phyloP scores from a whole-genome alignment of 164 flowering plant genomes.

The Chimonanthus praecox region DNA sequence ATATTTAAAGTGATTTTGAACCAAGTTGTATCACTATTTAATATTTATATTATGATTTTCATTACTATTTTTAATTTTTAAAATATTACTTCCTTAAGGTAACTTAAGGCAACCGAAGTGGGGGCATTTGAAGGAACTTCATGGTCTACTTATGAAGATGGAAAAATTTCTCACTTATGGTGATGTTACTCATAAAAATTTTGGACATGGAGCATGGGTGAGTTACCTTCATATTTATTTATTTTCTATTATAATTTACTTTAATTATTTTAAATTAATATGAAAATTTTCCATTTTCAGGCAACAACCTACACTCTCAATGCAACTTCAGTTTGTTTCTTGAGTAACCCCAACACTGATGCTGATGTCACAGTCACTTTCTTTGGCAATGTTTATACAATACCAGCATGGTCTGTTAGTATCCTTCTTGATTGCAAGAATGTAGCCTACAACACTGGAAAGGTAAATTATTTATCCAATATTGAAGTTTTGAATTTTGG shows the following conservation, averaged over 20 bases:
- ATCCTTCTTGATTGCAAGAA: conserved; percentile 51
- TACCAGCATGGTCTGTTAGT: conserved; percentile 87
- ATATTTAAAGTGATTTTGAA: too few relatives aligned
- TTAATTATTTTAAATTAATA: background rate
- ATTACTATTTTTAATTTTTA: background rate
- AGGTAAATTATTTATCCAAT: conserved; percentile 23
- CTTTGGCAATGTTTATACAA: conserved; percentile 18
- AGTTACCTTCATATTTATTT: background rate
- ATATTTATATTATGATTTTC: background rate
- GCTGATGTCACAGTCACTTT: conserved; percentile 28
- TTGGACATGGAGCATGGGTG: conserved; percentile 10
- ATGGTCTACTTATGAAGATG: conserved; percentile 19
- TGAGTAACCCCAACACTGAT: conserved; percentile 32
- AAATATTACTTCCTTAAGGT: conserved; percentile 15
- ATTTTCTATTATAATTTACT: background rate
- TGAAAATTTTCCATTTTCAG: background rate
- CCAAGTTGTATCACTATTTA: too few relatives aligned
- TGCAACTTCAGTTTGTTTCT: conserved; percentile 37
- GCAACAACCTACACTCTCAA: conserved; percentile 6
- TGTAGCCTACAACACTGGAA: conserved; percentile 57
- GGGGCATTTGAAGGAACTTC: conserved; percentile 45
- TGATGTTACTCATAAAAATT: background rate
- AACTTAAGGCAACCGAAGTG: conserved; percentile 38
- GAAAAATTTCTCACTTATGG: conserved; percentile 32
- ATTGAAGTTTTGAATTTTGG: too few relatives aligned